These are phyloP conservation scores for Metschnikowia dekortorum DNA, from an alignment of 805 yeast species.

Conservation along the genomic window DNA sequence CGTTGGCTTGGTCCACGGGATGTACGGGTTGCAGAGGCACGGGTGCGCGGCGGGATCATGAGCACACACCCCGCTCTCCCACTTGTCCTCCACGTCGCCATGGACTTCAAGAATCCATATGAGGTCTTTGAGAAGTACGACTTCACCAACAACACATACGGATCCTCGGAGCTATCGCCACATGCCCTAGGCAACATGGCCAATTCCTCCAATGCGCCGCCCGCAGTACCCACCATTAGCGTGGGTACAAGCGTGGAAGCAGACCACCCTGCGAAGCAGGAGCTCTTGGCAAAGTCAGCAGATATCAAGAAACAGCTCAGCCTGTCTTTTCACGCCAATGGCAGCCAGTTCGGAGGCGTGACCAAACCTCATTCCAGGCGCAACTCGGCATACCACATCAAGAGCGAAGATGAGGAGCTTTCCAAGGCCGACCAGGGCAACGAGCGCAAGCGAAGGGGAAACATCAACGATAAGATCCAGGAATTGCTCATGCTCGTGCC, in stretches of 20 bases:
- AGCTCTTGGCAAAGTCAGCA: conserved; percentile 25
- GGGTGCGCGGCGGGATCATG: neutral
- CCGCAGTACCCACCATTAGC: conserved; percentile 27
- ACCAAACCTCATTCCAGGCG: conserved; percentile 36
- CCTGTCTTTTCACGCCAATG: conserved; percentile 28
- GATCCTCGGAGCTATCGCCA: neutral
- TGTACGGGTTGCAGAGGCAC: neutral
- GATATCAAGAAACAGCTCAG: conserved; percentile 41
- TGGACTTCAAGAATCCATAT: conserved; percentile 3
- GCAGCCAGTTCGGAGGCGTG: conserved; percentile 25
- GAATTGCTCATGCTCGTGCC: conserved; percentile 39
- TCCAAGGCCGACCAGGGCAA: conserved; percentile 32
- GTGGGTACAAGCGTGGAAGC: conserved; percentile 22
- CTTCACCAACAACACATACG: neutral
- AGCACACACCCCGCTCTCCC: neutral
- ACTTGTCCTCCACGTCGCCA: neutral
- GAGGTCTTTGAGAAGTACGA: conserved; percentile 1
- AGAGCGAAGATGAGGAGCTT: conserved; percentile 20
- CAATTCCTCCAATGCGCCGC: neutral
- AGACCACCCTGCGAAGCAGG: conserved; percentile 16
- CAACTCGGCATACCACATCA: conserved; percentile 27
- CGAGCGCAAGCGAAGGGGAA: conserved; percentile 41
- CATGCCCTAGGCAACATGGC: neutral
- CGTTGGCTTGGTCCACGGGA: too few relatives aligned
- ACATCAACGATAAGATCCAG: conserved; percentile 43